These are phyloP conservation scores for Microsporum ferrugineum DNA, from an alignment of 2,329 filamentous ascomycete species.

Conservation along the genomic window DNA sequence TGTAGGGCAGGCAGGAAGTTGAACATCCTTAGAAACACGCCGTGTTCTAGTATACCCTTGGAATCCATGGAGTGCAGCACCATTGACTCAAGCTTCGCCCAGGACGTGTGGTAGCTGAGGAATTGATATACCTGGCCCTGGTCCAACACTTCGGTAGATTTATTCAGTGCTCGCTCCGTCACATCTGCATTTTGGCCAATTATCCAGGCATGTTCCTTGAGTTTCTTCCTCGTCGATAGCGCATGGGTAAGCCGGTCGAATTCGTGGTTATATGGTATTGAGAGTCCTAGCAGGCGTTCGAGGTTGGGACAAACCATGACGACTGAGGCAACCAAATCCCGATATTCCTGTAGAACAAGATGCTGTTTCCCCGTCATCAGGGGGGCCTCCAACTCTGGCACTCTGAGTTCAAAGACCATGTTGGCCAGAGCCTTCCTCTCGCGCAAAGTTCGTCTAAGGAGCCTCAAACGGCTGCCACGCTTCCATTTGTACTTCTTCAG, in stretches of 20 bases:
- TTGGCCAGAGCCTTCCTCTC: constrained; percentile 41
- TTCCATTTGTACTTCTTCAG: constrained; percentile 40
- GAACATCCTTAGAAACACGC: constrained; percentile 44
- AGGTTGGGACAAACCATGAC: constrained; percentile 50
- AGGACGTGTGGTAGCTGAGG: constrained; percentile 42
- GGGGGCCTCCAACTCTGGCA: constrained; percentile 39
- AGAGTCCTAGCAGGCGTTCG: constrained; percentile 44
- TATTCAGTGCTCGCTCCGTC: constrained; percentile 25
- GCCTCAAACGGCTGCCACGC: constrained; percentile 41
- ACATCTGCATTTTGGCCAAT: constrained; percentile 36
- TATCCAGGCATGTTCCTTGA: constrained; percentile 49
- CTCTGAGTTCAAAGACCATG: constrained; percentile 43
- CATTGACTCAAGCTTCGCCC: constrained; percentile 43
- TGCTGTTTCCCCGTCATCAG: constrained; percentile 29
- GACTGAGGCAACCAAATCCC: constrained; percentile 44
- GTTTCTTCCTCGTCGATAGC: constrained; percentile 41
- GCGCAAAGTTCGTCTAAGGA: constrained; percentile 44
- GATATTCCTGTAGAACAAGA: constrained; percentile 37
- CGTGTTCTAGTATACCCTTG: constrained; percentile 40
- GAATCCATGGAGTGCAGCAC: constrained; percentile 39
- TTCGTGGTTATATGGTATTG: constrained; percentile 41
- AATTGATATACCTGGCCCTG: constrained; percentile 41
- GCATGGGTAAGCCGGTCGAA: constrained; percentile 47
- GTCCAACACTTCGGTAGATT: constrained; percentile 32
- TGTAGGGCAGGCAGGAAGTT: constrained; percentile 42